Evolutionary conservation across 441 rosid species (phyloP).

Genomic region (Biscutella auriculata): DNA sequence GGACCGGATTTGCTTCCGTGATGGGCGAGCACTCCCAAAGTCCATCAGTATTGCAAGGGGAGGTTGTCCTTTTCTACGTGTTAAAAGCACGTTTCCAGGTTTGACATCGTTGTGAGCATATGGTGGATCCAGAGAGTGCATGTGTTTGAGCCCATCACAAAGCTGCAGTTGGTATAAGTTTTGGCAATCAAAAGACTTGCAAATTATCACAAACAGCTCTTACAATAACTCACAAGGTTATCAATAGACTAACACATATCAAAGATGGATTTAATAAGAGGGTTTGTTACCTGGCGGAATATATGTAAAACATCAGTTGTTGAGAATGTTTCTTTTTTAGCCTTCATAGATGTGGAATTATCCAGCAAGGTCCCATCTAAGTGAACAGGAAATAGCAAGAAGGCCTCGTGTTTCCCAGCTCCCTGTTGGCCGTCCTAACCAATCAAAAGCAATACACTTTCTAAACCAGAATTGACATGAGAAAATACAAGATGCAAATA

Average conservation of each 20-base stretch:
- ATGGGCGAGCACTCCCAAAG: constrained; percentile 89
- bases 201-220: neutral
- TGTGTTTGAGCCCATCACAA: constrained; percentile 92
- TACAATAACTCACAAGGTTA: neutral
- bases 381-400: constrained; percentile 91
- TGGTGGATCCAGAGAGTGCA: constrained; percentile 88
- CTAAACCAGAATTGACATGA: neutral
- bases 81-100: constrained; percentile 94
- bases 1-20: constrained; percentile 73
- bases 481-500: neutral
- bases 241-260: neutral
- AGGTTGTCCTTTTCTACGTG: constrained; percentile 69
- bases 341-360: constrained; percentile 59
- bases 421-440: constrained; percentile 61
- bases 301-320: constrained; percentile 75
- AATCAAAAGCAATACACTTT: constrained; percentile 11
- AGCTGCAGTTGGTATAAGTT: constrained; percentile 41
- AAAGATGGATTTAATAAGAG: neutral
- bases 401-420: constrained; percentile 80
- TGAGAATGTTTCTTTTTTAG: constrained; percentile 75
- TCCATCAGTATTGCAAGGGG: constrained; percentile 96
- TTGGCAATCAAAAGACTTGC: constrained; percentile 3
- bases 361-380: constrained; percentile 90
- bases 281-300: constrained; percentile 61
- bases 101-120: constrained; percentile 99